Evolutionary conservation across 345 rosid species (phyloP).

Genomic region (Corymbia maculata): DNA sequence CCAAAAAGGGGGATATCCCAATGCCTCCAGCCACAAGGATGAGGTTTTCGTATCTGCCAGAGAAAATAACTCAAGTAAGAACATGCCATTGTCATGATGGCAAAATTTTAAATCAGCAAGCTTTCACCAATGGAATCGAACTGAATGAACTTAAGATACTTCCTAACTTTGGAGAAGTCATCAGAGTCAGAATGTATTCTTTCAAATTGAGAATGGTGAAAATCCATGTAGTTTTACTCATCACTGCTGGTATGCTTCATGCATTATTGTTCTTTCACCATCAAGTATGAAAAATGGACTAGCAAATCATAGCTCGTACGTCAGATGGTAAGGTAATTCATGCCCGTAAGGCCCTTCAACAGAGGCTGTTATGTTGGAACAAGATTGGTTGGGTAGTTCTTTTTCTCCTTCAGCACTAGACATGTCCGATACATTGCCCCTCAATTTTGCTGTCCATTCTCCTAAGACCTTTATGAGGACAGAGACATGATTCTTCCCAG

Average conservation of each 20-base stretch:
- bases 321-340: slow-evolving; percentile 74
- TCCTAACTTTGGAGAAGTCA: background rate
- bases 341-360: slow-evolving; percentile 98
- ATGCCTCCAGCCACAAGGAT: slow-evolving; percentile 90
- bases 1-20: slow-evolving; percentile 88
- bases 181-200: background rate
- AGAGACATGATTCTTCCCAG: slow-evolving; percentile 57
- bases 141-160: background rate
- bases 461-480: slow-evolving; percentile 85
- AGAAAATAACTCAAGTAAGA: background rate
- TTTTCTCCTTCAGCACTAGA: slow-evolving; percentile 20
- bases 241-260: background rate
- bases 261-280: background rate
- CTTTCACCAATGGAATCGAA: background rate
- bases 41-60: slow-evolving; percentile 68
- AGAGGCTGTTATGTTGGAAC: slow-evolving; percentile 47
- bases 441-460: slow-evolving; percentile 70
- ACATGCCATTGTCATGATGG: background rate
- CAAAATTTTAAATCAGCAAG: background rate
- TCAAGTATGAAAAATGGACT: background rate
- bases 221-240: background rate
- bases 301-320: slow-evolving; percentile 20
- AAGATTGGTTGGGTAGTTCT: background rate
- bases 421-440: slow-evolving; percentile 23
- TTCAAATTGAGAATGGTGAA: background rate